Evolutionary conservation across 2,329 filamentous ascomycete genomes (phyloP), one percentile per base, ranked within the genome.

Genomic region (Arthrocladium fulminans): DNA sequence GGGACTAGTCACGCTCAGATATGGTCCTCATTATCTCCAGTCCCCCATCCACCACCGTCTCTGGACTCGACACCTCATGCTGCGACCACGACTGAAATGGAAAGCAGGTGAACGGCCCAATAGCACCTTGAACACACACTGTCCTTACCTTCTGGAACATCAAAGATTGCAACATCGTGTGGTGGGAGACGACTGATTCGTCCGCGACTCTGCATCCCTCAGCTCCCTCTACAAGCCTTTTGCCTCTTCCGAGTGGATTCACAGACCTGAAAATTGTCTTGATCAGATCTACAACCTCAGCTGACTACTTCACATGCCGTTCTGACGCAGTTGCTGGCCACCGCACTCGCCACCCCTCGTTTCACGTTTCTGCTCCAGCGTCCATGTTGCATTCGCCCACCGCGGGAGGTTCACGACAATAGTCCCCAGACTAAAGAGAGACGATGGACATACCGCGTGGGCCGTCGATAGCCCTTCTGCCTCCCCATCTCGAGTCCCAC

Each of bases 401-500:
- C 22, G 19, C 29, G 32, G 34, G 22, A 38, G 29, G 10, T 13
- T 47, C 34, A 34, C 19, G 32, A 47, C 19, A 32, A 22, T 15
- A 44, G 6, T 32, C 22, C 20, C 19, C 7, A 47, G 23, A 27
- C 12, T 27, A 22, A 19, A 38, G 44, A 37, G 37, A 45, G 39
- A 49, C 10, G 41, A 56, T 57, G 55, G 53, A 57, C 35, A 51
- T 48, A 37, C 47, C 45, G 22, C 51, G 50, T 49, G 29, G 48
- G 48, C 44, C 48, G 37, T 35, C 52, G 24, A 42, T 48, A 39
- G 53, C 46, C 34, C 41, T 49, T 44, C 51, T 50, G 39, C 39
- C 46, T 44, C 49, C 45, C 48, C 50, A 34, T 51, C 45, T 44
- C 46, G 47, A 47, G 41, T 51, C 22, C 30, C 47, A 49, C 38